Conservation (phyloP, 176 grass and related monocot genomes). For the Thinopyrum elongatum region DNA sequence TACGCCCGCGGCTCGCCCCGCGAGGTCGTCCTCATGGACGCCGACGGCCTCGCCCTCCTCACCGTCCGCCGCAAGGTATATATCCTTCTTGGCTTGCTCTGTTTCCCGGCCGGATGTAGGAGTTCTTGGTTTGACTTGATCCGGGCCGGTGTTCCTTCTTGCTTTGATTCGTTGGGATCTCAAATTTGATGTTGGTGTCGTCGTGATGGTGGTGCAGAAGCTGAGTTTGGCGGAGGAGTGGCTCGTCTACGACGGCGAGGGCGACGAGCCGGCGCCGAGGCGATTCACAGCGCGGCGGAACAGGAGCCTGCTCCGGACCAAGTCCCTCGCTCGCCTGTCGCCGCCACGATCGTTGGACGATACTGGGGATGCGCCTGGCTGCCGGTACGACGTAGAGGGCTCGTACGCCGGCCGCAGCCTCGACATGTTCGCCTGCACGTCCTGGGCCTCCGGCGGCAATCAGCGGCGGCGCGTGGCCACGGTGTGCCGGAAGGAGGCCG, state of each 20-base stretch:
- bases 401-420: conserved; percentile 67
- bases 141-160: not conserved
- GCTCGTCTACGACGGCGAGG: conserved; percentile 76
- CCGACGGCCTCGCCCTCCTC: conserved; percentile 41
- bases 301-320: conserved; percentile 39
- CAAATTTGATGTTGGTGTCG: not conserved
- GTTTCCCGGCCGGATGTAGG: not conserved
- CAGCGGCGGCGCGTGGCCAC: conserved; percentile 41
- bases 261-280: conserved; percentile 18
- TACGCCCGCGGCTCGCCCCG: conserved; percentile 38
- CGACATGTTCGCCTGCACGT: conserved; percentile 44
- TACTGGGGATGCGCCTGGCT: not conserved
- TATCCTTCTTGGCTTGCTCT: not conserved
- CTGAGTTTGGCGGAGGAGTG: conserved; percentile 70
- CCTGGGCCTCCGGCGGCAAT: conserved; percentile 11
- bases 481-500: conserved; percentile 62
- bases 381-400: conserved; percentile 66
- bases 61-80: conserved; percentile 69
- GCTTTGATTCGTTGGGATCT: not conserved
- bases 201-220: conserved; percentile 47
- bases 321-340: conserved; percentile 43
- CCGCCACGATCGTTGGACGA: not conserved
- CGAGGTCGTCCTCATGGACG: conserved; percentile 72
- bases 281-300: conserved; percentile 60
- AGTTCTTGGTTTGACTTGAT: no score